Evolutionary conservation across 352 stramenopile genomes (phyloP).

Genomic region (Globisporangium canariense): DNA sequence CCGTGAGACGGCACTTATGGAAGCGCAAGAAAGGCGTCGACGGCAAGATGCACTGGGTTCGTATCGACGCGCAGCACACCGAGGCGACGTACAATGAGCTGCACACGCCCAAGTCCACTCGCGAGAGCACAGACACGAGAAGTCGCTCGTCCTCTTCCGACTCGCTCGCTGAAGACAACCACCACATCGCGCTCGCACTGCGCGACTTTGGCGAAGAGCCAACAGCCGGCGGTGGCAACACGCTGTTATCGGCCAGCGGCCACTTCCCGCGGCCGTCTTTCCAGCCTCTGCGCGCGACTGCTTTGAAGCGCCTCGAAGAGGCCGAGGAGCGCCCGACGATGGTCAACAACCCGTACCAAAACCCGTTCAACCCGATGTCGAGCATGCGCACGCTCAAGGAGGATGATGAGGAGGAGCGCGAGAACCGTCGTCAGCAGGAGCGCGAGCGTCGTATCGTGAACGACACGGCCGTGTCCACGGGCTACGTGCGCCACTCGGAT

Average conservation of each 20-base stretch:
- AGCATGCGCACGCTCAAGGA: constrained; percentile 56
- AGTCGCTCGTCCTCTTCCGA: constrained; percentile 41
- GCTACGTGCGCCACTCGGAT: constrained; percentile 73
- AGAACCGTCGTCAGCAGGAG: constrained; percentile 17
- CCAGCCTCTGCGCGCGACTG: constrained; percentile 70
- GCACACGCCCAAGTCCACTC: constrained; percentile 33
- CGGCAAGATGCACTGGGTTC: constrained; percentile 75
- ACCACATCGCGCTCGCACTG: constrained; percentile 71
- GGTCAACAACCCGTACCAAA: constrained; percentile 56
- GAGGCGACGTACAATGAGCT: constrained; percentile 40
- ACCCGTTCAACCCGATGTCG: constrained; percentile 61
- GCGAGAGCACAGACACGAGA: constrained; percentile 31
- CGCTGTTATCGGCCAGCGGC: constrained; percentile 31
- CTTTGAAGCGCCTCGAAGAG: constrained; percentile 72
- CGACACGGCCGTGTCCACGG: constrained; percentile 69
- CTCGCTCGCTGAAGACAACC: constrained; percentile 65
- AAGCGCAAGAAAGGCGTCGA: constrained; percentile 67
- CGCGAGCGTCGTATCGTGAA: constrained; percentile 30
- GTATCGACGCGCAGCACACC: constrained; percentile 57
- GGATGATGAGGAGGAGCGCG: constrained; percentile 24
- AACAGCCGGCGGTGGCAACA: constrained; percentile 26
- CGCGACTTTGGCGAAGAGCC: constrained; percentile 71
- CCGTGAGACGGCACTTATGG: constrained; percentile 74
- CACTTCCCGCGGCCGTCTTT: constrained; percentile 53
- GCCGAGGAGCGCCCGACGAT: constrained; percentile 79